Conservation (phyloP, 352 stramenopile genomes). For the Pythium biforme region DNA sequence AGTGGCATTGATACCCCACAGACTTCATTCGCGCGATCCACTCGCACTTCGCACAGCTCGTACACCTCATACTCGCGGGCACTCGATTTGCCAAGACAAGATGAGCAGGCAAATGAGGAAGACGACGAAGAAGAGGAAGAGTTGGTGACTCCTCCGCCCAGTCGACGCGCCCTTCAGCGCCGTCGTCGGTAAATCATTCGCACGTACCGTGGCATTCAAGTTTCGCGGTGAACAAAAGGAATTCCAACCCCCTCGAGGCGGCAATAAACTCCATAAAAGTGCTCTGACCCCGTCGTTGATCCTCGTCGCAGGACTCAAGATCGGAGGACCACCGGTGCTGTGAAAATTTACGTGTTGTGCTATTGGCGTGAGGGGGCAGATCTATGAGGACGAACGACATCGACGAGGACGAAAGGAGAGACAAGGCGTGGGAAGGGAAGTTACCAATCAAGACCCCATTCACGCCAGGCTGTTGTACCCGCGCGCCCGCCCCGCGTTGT, state of each 20-base stretch:
- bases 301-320: too few relatives aligned
- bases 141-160: not conserved
- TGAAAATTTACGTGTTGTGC: too few relatives aligned
- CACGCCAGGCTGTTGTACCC: slow-evolving; percentile 11
- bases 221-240: not conserved
- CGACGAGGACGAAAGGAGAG: not conserved
- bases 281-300: not conserved
- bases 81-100: not conserved
- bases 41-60: not conserved
- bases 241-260: not conserved
- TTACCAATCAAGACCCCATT: not conserved
- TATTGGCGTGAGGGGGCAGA: not conserved
- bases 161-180: not conserved
- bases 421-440: not conserved
- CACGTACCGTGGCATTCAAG: not conserved
- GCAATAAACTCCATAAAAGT: not conserved
- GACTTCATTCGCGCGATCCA: not conserved
- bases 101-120: not conserved
- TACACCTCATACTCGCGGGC: slow-evolving; percentile 1
- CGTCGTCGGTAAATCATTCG: not conserved
- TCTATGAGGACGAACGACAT: not conserved
- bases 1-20: not conserved
- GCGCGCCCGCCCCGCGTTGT: not conserved
- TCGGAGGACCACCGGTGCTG: too few relatives aligned
- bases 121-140: not conserved